Evolutionary conservation across 2,329 filamentous ascomycete species (phyloP).

Genomic region (Ascochyta viciae-villosae): DNA sequence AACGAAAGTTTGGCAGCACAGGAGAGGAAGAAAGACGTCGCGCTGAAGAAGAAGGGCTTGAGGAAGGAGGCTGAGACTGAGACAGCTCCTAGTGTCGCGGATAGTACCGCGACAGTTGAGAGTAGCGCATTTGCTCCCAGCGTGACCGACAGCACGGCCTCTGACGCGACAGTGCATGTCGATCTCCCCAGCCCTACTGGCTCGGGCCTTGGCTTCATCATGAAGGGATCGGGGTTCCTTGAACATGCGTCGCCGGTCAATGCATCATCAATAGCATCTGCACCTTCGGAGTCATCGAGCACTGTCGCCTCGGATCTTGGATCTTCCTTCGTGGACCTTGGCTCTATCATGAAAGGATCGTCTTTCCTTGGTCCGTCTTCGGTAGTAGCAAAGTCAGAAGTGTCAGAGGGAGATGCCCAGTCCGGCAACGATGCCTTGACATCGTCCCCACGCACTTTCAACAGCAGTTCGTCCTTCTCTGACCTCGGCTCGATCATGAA

Average conservation of each 20-base stretch:
- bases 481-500: constrained; percentile 36
- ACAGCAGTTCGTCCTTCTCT: constrained; percentile 10
- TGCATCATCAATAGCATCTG: background rate
- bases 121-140: constrained; percentile 2
- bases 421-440: background rate
- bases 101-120: constrained; percentile 9
- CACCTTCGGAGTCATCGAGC: background rate
- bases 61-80: constrained; percentile 23
- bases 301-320: constrained; percentile 11
- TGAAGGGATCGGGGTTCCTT: constrained; percentile 34
- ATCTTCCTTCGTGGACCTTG: constrained; percentile 20
- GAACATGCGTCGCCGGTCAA: background rate
- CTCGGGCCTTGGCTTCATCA: constrained; percentile 33
- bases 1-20: constrained; percentile 55
- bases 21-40: constrained; percentile 58
- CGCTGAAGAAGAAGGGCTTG: constrained; percentile 58
- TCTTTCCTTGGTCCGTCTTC: constrained; percentile 20
- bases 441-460: background rate
- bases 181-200: constrained; percentile 18
- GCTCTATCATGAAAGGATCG: constrained; percentile 37
- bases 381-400: constrained; percentile 4
- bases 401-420: background rate
- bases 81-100: constrained; percentile 6
- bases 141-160: constrained; percentile 20
- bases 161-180: constrained; percentile 21